Evolutionary conservation across 179 eudicot species (phyloP), one percentile per base, ranked within the genome.

Genomic region (Sideroxylon spinosum): DNA sequence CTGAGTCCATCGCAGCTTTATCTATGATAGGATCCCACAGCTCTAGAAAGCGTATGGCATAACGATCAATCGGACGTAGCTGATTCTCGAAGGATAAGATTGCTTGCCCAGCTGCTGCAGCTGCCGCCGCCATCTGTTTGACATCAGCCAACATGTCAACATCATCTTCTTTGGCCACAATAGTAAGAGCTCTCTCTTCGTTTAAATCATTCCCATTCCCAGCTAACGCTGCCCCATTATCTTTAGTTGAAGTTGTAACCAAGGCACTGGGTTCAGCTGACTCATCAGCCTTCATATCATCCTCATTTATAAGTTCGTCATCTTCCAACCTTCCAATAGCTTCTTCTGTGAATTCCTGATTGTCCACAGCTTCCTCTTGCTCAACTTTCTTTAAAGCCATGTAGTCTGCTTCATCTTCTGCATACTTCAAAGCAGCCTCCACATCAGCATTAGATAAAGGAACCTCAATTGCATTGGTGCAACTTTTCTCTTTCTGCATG

Each of bases 401-500:
- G 85, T 96, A 96, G 81, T 96, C 99, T 59, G 98, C 99, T 86
- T 96, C 99, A 86, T 96, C 99, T 85, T 96, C 99, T 56, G 96
- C 99, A 84, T 87, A 78, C 86, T 88, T 94, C 82, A 96, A 83
- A 81, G 99, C 99, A 89, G 99, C 99, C 90, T 96, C 99, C 77
- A 96, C 85, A 84, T 96, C 99, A n/a, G 85, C 94, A 75, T 86
- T 88, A 73, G 98, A 94, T 32, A 96, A 84, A 28, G 86, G 83
- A 78, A 77, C 86, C 76, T 89, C 96, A 62, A 25, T 74, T 60
- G 87, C 87, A 63, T 74, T 79, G 62, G 79, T 80, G 68, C 60
- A 57, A 76, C 57, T 78, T 76, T 87, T 89, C 80, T 90, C 97
- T 72, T 86, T 87, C 81, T 82, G 91, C 62, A 74, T 52, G 68